Evolutionary conservation across 1,284 basidiomycete genomes (phyloP).

Genomic region (Caloboletus inedulis): DNA sequence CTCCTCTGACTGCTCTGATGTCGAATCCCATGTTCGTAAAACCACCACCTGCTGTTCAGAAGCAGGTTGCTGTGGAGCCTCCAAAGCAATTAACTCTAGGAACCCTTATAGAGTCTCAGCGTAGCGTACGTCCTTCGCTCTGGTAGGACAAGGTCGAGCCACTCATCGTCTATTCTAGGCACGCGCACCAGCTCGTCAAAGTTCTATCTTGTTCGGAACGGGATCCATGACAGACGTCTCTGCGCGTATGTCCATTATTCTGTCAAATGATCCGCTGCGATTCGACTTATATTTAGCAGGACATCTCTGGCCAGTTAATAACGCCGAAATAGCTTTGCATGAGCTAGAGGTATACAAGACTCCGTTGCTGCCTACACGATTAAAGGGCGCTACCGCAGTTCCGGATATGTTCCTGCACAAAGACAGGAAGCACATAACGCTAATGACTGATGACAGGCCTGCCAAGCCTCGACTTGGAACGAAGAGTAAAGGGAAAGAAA

Average conservation of each 20-base stretch:
- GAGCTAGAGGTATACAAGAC: conserved; percentile 75
- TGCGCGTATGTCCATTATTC: conserved; percentile 23
- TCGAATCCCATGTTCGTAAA: conserved; percentile 69
- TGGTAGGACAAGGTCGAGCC: background rate
- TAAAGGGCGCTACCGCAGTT: conserved; percentile 48
- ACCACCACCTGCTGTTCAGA: conserved; percentile 43
- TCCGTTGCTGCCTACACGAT: conserved; percentile 65
- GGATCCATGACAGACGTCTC: conserved; percentile 35
- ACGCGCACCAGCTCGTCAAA: conserved; percentile 47
- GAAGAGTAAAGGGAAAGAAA: conserved; percentile 30
- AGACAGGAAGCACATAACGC: conserved; percentile 49
- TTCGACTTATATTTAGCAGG: conserved; percentile 24
- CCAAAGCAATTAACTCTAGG: conserved; percentile 53
- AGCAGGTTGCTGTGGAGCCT: conserved; percentile 32
- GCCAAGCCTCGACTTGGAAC: conserved; percentile 37
- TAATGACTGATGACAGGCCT: conserved; percentile 54
- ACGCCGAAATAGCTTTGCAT: conserved; percentile 62
- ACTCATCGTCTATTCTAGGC: conserved; percentile 32
- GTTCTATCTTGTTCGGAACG: conserved; percentile 47
- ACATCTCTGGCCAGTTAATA: conserved; percentile 40
- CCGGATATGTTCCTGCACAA: conserved; percentile 66
- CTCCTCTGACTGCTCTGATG: conserved; percentile 54
- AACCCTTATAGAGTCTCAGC: conserved; percentile 54
- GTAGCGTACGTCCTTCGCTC: conserved; percentile 42
- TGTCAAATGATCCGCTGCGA: background rate